phyloP scores from a whole-genome alignment of 2,329 filamentous ascomycete species.

The Aureobasidium pullulans region DNA sequence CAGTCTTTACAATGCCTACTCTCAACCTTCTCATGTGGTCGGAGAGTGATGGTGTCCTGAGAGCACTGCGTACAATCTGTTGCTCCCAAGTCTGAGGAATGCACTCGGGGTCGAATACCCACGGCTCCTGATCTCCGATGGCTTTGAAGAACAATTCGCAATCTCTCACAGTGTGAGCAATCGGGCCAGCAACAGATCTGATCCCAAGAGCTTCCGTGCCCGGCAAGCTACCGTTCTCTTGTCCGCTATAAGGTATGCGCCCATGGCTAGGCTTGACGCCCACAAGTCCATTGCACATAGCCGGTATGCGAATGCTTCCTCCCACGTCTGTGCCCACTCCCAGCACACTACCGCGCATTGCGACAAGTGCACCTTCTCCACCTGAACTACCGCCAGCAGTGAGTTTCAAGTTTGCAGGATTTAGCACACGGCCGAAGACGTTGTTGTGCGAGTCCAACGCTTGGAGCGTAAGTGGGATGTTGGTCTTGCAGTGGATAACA shows the following conservation, averaged over 20 bases:
- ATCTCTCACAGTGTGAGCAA: slow-evolving; percentile 41
- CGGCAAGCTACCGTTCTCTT: slow-evolving; percentile 40
- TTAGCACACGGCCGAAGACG: slow-evolving; percentile 41
- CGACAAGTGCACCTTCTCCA: slow-evolving; percentile 46
- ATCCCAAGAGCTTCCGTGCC: slow-evolving; percentile 41
- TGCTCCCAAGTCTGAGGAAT: slow-evolving; percentile 32
- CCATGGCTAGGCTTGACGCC: slow-evolving; percentile 40
- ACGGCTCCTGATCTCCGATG: slow-evolving; percentile 46
- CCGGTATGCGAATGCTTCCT: slow-evolving; percentile 46
- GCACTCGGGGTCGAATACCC: slow-evolving; percentile 40
- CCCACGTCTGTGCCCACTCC: slow-evolving; percentile 50
- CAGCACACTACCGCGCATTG: slow-evolving; percentile 40
- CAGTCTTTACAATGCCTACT: slow-evolving; percentile 44
- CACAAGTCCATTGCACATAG: slow-evolving; percentile 43
- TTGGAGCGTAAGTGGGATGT: slow-evolving; percentile 49
- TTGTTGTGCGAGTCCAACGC: slow-evolving; percentile 46
- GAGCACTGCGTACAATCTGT: slow-evolving; percentile 16
- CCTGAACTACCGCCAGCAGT: slow-evolving; percentile 48
- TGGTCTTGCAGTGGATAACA: slow-evolving; percentile 47
- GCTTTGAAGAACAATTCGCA: slow-evolving; percentile 49
- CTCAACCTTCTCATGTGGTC: slow-evolving; percentile 20
- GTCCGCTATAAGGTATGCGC: slow-evolving; percentile 46
- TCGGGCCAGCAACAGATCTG: slow-evolving; percentile 38
- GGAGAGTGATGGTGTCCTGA: not conserved
- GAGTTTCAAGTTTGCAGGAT: slow-evolving; percentile 40